These are phyloP conservation scores for Phaffia rhodozyma DNA, from an alignment of 1,284 basidiomycete species.

Conservation along the genomic window DNA sequence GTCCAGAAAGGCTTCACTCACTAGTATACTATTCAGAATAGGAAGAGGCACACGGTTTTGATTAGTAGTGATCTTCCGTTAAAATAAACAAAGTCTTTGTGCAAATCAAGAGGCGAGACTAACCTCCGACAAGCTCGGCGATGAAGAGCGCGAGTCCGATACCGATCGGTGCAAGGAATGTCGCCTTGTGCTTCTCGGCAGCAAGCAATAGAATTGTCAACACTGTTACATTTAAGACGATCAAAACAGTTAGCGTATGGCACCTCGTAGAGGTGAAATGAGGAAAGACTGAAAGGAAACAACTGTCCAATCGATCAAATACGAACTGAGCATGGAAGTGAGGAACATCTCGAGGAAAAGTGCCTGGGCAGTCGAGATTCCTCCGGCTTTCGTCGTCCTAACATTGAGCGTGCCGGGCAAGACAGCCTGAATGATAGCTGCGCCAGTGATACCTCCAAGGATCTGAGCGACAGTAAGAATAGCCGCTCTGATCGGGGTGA, in stretches of 20 bases:
- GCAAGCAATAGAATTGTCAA: conserved; percentile 37
- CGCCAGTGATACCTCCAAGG: conserved; percentile 37
- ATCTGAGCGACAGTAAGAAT: conserved; percentile 37
- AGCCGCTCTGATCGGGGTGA: conserved; percentile 33
- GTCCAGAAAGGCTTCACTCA: conserved; percentile 14
- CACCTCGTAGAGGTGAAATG: no score
- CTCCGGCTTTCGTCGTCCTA: conserved; percentile 32
- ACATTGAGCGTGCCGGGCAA: conserved; percentile 34
- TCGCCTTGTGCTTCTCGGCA: conserved; percentile 39
- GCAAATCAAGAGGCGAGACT: no score
- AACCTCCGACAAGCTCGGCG: conserved; percentile 33
- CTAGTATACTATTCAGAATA: conserved; percentile 11
- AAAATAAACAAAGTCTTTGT: conserved; percentile 1
- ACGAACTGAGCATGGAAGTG: conserved; percentile 28
- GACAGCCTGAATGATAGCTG: conserved; percentile 35
- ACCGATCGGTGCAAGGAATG: conserved; percentile 42
- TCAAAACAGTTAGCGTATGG: neutral
- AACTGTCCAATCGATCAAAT: no score
- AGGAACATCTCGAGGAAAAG: conserved; percentile 37
- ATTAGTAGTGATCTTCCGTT: conserved; percentile 24
- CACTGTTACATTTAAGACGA: neutral
- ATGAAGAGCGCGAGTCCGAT: conserved; percentile 41
- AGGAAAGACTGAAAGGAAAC: no score
- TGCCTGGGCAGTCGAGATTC: conserved; percentile 26
- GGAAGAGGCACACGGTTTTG: conserved; percentile 29